Conservation (phyloP, 2,329 filamentous ascomycete species). For the Colletotrichum chrysophilum region DNA sequence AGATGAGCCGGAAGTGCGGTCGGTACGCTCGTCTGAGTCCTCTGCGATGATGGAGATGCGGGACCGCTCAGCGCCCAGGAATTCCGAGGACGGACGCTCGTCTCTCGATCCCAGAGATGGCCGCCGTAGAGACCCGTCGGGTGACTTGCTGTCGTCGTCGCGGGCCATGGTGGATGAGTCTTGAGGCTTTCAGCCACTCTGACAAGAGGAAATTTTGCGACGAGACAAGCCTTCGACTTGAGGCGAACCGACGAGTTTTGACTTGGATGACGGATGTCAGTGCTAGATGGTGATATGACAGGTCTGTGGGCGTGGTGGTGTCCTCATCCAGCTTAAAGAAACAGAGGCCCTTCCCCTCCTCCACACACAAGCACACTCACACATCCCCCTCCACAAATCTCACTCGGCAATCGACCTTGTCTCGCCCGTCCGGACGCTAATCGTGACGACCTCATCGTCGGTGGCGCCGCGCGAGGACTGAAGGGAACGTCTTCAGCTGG, state of each 20-base stretch:
- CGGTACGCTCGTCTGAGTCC: neutral
- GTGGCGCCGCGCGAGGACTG: neutral
- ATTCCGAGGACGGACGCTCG: conserved; percentile 4
- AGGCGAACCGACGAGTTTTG: neutral
- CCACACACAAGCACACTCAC: neutral
- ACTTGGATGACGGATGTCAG: neutral
- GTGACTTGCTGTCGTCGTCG: neutral
- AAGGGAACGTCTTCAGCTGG: neutral
- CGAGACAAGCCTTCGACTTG: neutral
- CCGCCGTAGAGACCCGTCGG: neutral
- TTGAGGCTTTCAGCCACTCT: neutral
- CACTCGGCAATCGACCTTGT: neutral
- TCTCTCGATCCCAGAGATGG: neutral
- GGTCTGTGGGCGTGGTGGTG: neutral
- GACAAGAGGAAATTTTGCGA: neutral
- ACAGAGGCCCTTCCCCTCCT: neutral
- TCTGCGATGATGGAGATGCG: neutral
- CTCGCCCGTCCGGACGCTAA: neutral
- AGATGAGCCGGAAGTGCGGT: neutral
- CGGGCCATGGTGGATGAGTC: neutral
- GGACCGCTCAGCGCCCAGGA: neutral
- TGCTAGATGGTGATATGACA: neutral
- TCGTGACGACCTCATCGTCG: neutral
- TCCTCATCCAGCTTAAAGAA: neutral
- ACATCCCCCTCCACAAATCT: neutral